Conservation (phyloP, 73 alveolate genomes). For the Tetrahymena thermophila region DNA sequence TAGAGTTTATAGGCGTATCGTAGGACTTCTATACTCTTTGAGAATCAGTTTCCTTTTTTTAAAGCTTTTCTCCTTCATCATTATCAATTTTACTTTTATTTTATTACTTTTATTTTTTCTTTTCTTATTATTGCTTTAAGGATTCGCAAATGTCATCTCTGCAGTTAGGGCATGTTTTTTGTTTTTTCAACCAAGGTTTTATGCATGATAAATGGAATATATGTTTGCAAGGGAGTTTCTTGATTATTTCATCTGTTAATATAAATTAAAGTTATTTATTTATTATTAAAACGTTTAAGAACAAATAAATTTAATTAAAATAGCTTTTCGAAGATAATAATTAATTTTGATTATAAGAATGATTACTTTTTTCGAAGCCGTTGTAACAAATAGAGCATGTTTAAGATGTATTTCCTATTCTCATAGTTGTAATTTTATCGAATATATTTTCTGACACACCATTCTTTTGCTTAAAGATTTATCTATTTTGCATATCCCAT, state of each 20-base stretch:
- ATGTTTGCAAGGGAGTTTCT: slow-evolving; percentile 60
- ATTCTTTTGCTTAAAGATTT: neutral
- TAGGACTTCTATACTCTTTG: neutral
- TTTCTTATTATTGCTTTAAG: neutral
- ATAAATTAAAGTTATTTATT: too few species aligned
- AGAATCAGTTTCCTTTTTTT: neutral
- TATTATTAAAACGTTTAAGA: too few species aligned
- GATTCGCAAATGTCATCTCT: slow-evolving; percentile 61
- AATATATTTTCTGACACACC: neutral
- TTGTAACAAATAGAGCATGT: neutral
- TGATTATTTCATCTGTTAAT: slow-evolving; percentile 30
- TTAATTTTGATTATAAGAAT: too few species aligned
- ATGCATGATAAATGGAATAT: slow-evolving; percentile 64
- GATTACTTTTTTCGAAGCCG: neutral
- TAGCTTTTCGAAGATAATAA: too few species aligned
- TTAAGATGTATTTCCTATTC: neutral
- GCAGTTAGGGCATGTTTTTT: slow-evolving; percentile 87
- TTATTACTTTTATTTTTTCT: neutral
- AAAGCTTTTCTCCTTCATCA: neutral
- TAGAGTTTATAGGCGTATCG: neutral
- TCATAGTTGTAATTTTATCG: neutral
- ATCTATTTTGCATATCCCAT: neutral
- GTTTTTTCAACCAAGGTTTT: slow-evolving; percentile 76
- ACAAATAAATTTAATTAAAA: too few species aligned
- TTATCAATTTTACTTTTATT: neutral